Evolutionary conservation across 352 stramenopile species (phyloP).

Genomic region (Globisporangium spinosum): DNA sequence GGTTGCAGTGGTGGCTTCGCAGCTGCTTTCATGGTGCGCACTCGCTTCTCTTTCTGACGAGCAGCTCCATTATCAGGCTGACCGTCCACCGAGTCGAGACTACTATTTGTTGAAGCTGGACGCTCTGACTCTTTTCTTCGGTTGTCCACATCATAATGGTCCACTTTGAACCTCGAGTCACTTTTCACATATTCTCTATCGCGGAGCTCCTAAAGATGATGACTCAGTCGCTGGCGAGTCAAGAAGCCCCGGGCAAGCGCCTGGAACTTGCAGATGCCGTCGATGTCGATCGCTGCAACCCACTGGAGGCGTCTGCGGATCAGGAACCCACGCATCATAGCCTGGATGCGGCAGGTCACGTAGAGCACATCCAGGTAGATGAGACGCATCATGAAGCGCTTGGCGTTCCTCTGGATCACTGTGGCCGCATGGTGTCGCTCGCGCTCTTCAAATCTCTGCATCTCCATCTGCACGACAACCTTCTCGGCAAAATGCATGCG

Average conservation of each 20-base stretch:
- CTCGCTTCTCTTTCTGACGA: not conserved
- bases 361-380: constrained; percentile 84
- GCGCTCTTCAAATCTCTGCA: constrained; percentile 12
- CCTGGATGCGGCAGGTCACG: constrained; percentile 75
- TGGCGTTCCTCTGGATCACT: constrained; percentile 50
- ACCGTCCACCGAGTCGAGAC: not conserved
- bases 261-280: constrained; percentile 47
- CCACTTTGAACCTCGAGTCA: not conserved
- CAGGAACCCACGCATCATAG: constrained; percentile 57
- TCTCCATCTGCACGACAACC: constrained; percentile 16
- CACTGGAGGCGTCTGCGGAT: constrained; percentile 51
- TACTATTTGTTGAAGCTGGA: not conserved
- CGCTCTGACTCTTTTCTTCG: not conserved
- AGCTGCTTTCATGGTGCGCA: not conserved
- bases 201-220: not conserved
- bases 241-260: constrained; percentile 39
- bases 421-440: constrained; percentile 31
- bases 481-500: constrained; percentile 28
- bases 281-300: constrained; percentile 40
- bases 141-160: not conserved
- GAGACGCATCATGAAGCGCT: constrained; percentile 58
- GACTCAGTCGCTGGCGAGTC: constrained; percentile 12
- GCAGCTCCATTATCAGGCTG: not conserved
- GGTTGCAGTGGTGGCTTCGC: not conserved
- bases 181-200: not conserved